Percentiles rank a stretch among this genome's conserved stretches.
Conservation (phyloP, 2,329 filamentous ascomycete genomes). For the Colletotrichum orchidophilum region DNA sequence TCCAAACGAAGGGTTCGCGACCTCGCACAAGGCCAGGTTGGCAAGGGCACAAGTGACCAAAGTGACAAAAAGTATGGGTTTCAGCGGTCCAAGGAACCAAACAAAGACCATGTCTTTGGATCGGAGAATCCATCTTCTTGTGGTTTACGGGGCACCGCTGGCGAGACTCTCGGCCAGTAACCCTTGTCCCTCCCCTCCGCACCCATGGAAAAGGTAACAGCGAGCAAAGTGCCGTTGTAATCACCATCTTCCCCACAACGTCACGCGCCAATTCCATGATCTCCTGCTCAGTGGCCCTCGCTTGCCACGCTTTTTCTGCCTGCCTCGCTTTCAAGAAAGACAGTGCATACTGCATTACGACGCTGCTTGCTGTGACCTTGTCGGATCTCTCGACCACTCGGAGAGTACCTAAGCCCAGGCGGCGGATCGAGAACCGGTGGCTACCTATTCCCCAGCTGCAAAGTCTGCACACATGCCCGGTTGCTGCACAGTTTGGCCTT, state of each 20-base stretch:
- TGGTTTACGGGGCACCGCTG: slow-evolving; percentile 13
- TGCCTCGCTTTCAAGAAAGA: neutral
- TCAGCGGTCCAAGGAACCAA: neutral
- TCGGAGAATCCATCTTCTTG: slow-evolving; percentile 2
- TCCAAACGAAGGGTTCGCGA: neutral
- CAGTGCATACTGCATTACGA: neutral
- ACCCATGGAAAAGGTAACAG: slow-evolving; percentile 15
- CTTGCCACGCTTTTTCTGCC: neutral
- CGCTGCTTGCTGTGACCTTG: neutral
- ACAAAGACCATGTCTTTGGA: neutral
- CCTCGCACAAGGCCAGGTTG: neutral
- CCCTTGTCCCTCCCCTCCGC: slow-evolving; percentile 14
- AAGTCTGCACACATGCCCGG: neutral
- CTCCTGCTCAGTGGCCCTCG: neutral
- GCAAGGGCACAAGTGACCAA: neutral
- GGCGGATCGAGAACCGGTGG: neutral
- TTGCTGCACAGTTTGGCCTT: neutral
- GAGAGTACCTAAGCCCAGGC: neutral
- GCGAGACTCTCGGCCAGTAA: slow-evolving; percentile 26
- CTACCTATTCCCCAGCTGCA: neutral
- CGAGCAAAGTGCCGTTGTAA: slow-evolving; percentile 30
- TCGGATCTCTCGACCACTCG: neutral
- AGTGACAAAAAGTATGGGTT: neutral
- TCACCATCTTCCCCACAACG: slow-evolving; percentile 20
- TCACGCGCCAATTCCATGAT: slow-evolving; percentile 13